A percentile compares a stretch with the other conserved stretches of the same genome.
Evolutionary conservation across 1,284 basidiomycete genomes (phyloP).

Genomic region (Xerocomus nothofagi): DNA sequence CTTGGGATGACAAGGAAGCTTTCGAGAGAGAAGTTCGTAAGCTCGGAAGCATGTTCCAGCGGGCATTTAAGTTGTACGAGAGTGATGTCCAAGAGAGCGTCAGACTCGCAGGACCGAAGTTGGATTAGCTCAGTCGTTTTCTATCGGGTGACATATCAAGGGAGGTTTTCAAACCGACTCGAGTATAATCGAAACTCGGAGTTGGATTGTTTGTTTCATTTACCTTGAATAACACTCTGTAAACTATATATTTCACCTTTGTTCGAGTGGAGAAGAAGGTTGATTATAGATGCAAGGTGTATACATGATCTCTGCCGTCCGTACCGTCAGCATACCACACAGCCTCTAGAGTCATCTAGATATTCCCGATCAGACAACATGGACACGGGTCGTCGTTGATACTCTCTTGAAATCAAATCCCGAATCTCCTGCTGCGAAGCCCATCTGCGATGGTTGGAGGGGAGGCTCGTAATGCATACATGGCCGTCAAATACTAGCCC

Average conservation of each 20-base stretch:
- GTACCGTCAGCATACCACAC: conserved; percentile 22
- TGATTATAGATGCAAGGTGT: neutral
- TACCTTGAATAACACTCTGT: neutral
- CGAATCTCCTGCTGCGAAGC: conserved; percentile 18
- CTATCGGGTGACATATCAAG: no score
- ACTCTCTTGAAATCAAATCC: conserved; percentile 13
- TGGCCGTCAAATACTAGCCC: conserved; percentile 27
- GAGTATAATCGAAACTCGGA: neutral
- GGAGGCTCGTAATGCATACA: conserved; percentile 28
- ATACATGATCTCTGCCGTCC: neutral
- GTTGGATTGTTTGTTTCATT: neutral
- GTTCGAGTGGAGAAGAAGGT: conserved; percentile 1
- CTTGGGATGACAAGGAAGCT: conserved; percentile 85
- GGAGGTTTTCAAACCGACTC: neutral
- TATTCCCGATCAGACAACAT: conserved; percentile 8
- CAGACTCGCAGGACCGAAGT: conserved; percentile 70
- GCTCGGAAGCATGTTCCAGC: conserved; percentile 89
- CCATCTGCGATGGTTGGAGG: conserved; percentile 18
- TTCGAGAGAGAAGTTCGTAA: conserved; percentile 85
- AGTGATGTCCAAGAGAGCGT: conserved; percentile 79
- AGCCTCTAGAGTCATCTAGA: conserved; percentile 1
- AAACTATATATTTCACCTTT: conserved; percentile 14
- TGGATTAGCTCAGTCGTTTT: conserved; percentile 21
- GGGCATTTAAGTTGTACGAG: conserved; percentile 90
- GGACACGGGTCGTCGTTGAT: neutral